Evolutionary conservation across 2,329 filamentous ascomycete species (phyloP), one percentile per base, ranked within the genome.

Genomic region (Nannizzia gypsea): DNA sequence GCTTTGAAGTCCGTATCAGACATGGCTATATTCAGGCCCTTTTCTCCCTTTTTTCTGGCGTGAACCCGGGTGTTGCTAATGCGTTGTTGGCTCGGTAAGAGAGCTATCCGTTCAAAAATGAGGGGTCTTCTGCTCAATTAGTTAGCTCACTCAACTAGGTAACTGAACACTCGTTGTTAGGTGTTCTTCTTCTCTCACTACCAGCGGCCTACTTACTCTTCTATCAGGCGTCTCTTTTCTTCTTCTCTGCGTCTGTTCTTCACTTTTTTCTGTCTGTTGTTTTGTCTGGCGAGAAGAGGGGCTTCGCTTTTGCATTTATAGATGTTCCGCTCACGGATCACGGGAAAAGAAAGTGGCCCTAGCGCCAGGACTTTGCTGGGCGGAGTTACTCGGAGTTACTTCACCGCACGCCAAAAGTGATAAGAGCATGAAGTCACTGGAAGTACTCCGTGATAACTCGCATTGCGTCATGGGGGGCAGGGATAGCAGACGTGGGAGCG

Each of bases 1-100:
- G 68, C 66, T 55, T 68, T 60, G 64, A 73, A 73, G 24, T 66
- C 66, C 3, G 34, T 6, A 6, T 22, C 40, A 42, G 54, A 40
- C 54, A 56, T 56, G 38, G 38, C 38, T 15, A 11, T 36, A 13
- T 28, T 6, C 40, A 13, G n/a, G 11, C 4, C 8, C 36, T 17
- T 8, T 20, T 17, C 5, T 42, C 40, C 3, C 38, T 24, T 20
- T n/a, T 1, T 28, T 56, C 11, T 8, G 3, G 34, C 31, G 17
- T 40, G 54, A 50, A 40, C 24, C 17, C 38, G 15, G 13, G 2
- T 22, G 11, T 40, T 11, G 31, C 38, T n/a, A 17, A 40, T 24
- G n/a, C 4, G 15, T 38, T 6, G 54, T 15, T 11, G 34, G 15
- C 15, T 40, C 31, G 50, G 20, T 6, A n/a, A 31, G 50, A 20